Evolutionary conservation across 805 yeast species (phyloP).

Genomic region (Jamesozyma rosinii): DNA sequence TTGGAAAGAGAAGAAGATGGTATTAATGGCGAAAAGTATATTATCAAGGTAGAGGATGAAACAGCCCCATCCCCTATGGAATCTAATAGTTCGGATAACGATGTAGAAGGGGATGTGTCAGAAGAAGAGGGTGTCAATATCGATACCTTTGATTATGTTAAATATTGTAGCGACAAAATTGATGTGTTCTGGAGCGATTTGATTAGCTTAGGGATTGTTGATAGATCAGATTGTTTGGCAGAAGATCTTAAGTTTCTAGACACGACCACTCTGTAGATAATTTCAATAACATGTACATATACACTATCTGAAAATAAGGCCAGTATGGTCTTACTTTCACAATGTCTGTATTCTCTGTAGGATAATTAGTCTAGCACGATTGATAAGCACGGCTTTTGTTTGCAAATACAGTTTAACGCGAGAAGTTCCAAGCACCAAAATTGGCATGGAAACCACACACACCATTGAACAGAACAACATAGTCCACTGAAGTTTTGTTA

Average conservation of each 20-base stretch:
- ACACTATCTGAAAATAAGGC: no score
- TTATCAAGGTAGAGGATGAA: conserved; percentile 26
- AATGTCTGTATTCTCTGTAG: no score
- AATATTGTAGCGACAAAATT: conserved; percentile 67
- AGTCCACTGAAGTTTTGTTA: no score
- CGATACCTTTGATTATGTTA: conserved; percentile 70
- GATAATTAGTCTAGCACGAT: no score
- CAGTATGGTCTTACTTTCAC: no score
- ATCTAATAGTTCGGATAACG: conserved; percentile 19
- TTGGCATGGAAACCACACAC: no score
- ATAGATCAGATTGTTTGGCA: conserved; percentile 17
- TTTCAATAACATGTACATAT: no score
- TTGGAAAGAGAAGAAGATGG: conserved; percentile 37
- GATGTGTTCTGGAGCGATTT: conserved; percentile 69
- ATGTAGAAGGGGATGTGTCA: neutral
- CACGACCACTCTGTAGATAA: neutral
- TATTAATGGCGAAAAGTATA: conserved; percentile 46
- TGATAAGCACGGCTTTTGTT: no score
- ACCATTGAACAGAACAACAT: no score
- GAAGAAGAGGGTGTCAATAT: conserved; percentile 28
- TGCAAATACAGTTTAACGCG: no score
- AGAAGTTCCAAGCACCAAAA: no score
- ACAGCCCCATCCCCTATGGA: conserved; percentile 10
- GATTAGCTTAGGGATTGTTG: conserved; percentile 46
- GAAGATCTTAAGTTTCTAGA: conserved; percentile 3